These are phyloP conservation scores for Mycena pura DNA, from an alignment of 768 basidiomycete genomes.

Conservation along the genomic window DNA sequence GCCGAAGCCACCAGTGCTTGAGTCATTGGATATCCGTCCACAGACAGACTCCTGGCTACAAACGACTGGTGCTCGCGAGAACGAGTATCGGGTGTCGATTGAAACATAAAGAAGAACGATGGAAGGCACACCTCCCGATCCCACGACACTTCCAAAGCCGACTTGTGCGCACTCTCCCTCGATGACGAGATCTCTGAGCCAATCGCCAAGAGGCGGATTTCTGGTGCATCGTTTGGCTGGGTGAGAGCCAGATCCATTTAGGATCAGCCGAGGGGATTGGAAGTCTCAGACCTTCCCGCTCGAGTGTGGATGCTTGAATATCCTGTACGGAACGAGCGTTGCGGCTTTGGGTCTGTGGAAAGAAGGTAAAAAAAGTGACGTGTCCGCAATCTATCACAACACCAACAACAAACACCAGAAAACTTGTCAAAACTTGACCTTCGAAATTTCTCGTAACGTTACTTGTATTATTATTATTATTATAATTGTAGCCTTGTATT, in stretches of 20 bases:
- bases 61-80: not conserved
- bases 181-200: slow-evolving; percentile 11
- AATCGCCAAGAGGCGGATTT: slow-evolving; percentile 3
- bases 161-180: not conserved
- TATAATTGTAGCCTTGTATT: too few relatives aligned
- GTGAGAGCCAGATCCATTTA: slow-evolving; percentile 10
- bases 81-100: slow-evolving; percentile 3
- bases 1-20: not conserved
- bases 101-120: slow-evolving; percentile 1
- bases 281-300: slow-evolving; percentile 17
- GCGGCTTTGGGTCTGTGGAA: slow-evolving; percentile 11
- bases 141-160: slow-evolving; percentile 13
- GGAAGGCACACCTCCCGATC: slow-evolving; percentile 7
- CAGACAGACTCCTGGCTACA: not conserved
- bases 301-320: not conserved
- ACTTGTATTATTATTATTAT: too few relatives aligned
- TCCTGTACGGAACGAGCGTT: slow-evolving; percentile 18
- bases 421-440: too few relatives aligned
- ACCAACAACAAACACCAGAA: too few relatives aligned
- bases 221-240: slow-evolving; percentile 8
- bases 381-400: too few relatives aligned
- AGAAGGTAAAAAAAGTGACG: too few relatives aligned
- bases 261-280: slow-evolving; percentile 1
- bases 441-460: too few relatives aligned
- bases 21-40: too few relatives aligned